phyloP scores from a whole-genome alignment of 2,329 filamentous ascomycete genomes.

The Anisogramma anomala region DNA sequence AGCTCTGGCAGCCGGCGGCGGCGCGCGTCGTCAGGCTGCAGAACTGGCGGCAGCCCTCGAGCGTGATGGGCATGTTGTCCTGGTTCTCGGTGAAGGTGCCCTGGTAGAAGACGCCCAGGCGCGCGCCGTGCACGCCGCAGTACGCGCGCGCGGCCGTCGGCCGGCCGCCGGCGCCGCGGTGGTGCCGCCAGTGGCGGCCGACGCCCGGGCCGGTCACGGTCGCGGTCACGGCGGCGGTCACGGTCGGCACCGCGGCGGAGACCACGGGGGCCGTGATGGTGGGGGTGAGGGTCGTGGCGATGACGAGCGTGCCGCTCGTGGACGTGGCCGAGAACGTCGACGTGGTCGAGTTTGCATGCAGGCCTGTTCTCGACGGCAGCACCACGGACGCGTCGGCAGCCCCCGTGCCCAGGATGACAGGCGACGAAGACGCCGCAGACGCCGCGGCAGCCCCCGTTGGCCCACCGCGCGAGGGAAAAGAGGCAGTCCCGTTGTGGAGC shows the following conservation, averaged over 20 bases:
- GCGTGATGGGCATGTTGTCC: conserved; percentile 23
- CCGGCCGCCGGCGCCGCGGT: conserved; percentile 13
- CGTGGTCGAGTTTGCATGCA: neutral
- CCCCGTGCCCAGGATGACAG: no score
- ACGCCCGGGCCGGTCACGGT: conserved; percentile 18
- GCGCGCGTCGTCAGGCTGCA: conserved; percentile 23
- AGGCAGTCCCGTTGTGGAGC: no score
- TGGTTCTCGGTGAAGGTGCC: conserved; percentile 28
- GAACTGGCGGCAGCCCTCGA: conserved; percentile 32
- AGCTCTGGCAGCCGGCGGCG: conserved; percentile 25
- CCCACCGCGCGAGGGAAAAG: no score
- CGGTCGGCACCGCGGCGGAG: conserved; percentile 15
- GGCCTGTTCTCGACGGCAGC: no score
- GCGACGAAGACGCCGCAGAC: no score
- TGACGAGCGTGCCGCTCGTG: conserved; percentile 17
- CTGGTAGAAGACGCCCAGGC: conserved; percentile 27
- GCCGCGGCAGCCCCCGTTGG: no score
- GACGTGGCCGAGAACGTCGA: neutral
- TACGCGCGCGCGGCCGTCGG: conserved; percentile 22
- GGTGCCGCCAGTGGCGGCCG: no score
- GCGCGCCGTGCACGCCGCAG: conserved; percentile 29
- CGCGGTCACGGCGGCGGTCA: conserved; percentile 20
- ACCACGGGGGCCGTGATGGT: conserved; percentile 19
- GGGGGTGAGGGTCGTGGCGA: conserved; percentile 25
- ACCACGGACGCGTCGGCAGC: no score